These are phyloP conservation scores for Didymella glomerata DNA, from an alignment of 2,329 filamentous ascomycete genomes.

Conservation along the genomic window DNA sequence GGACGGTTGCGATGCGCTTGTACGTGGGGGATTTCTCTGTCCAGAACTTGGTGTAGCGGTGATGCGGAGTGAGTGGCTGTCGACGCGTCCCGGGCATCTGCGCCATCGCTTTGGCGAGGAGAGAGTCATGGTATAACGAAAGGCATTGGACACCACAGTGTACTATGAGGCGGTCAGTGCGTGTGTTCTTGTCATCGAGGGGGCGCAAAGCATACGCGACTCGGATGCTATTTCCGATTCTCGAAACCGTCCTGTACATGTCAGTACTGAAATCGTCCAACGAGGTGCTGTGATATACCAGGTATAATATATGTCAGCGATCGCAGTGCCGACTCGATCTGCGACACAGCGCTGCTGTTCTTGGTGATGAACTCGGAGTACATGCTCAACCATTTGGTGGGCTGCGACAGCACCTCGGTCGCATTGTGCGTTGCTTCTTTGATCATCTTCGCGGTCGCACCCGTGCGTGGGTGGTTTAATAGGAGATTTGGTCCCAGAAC, in stretches of 20 bases:
- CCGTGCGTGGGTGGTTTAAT: constrained; percentile 28
- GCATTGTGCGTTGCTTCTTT: constrained; percentile 52
- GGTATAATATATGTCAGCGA: constrained; percentile 97
- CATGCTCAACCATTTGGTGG: constrained; percentile 71
- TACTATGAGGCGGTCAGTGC: constrained; percentile 55
- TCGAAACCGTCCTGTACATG: constrained; percentile 73
- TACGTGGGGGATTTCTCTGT: constrained; percentile 72
- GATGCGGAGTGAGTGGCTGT: constrained; percentile 64
- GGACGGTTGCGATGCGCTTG: constrained; percentile 77
- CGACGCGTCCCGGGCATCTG: constrained; percentile 63
- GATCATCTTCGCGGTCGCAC: constrained; percentile 43
- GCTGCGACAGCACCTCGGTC: constrained; percentile 63
- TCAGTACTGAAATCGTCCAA: constrained; percentile 27
- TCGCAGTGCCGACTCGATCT: constrained; percentile 91
- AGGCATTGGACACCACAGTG: constrained; percentile 90
- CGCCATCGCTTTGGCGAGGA: constrained; percentile 73
- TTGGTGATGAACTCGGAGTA: constrained; percentile 94
- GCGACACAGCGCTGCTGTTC: constrained; percentile 90
- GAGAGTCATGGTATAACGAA: constrained; percentile 89
- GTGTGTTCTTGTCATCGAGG: neutral
- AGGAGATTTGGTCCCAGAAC: constrained; percentile 14
- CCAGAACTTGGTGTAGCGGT: constrained; percentile 71
- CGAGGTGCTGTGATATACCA: constrained; percentile 56
- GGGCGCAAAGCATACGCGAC: constrained; percentile 63
- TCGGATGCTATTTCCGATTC: constrained; percentile 96